Evolutionary conservation across 805 yeast species (phyloP), one percentile per base, ranked within the genome.

Genomic region (Nakazawaea ernobii): DNA sequence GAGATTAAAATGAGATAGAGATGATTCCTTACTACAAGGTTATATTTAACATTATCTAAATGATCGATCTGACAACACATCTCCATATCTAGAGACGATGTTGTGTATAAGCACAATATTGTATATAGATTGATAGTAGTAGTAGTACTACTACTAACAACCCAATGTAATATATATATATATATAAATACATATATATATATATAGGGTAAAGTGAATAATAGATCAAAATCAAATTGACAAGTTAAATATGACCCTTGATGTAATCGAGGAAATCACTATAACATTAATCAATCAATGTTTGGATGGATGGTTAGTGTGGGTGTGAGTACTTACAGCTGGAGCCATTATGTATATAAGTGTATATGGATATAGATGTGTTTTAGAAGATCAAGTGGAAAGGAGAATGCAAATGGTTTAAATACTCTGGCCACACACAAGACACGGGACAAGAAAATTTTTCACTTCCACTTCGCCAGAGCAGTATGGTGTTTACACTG

Each of bases 271-370:
- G 45, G 45, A 49, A 32, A 48, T 49, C 55, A 53, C 51, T 49
- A 47, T 48, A 47, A 49, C 52, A 45, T 49, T 41, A 46, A 39
- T 36, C 35, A 27, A 24, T 35, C 32, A 26, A 30, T 24, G 43
- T 24, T 35, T 33, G 28, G 38, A 44, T 36, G 35, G 35, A 13
- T n/a, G n/a, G n/a, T 28, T 15, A 15, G 9, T 32, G 20, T 17
- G 39, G 17, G n/a, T 15, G 24, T 27, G 29, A 29, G 20, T 30
- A 85, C 94, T 74, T 85, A 86, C 94, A 74, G 82, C 84, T 84
- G 95, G 95, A 82, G 95, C 95, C 95, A 86, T 85, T 78, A 62
- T 71, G 46, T 41, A 38, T 49, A 35, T 30, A n/a, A n/a, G 20
- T 28, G 24, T 39, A 30, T 20, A 35, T 29, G 32, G 8, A 29